Evolutionary conservation across 2,329 filamentous ascomycete genomes (phyloP).

Genomic region (Alternaria sp.): DNA sequence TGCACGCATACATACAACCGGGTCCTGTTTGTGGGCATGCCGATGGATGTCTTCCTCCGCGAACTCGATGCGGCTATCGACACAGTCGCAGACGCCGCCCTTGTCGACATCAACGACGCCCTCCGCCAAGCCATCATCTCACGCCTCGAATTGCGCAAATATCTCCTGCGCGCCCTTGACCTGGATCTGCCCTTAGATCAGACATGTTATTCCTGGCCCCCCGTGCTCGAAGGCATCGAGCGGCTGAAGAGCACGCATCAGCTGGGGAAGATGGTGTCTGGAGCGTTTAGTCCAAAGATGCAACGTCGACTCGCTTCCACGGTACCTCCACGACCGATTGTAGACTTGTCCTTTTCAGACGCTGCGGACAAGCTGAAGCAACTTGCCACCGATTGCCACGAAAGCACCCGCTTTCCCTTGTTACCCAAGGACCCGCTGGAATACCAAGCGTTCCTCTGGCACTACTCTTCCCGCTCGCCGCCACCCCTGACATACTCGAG

Average conservation of each 20-base stretch:
- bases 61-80: slow-evolving; percentile 47
- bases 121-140: slow-evolving; percentile 66
- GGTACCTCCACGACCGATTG: slow-evolving; percentile 90
- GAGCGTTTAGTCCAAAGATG: slow-evolving; percentile 89
- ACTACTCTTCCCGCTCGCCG: slow-evolving; percentile 80
- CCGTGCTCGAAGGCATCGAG: slow-evolving; percentile 56
- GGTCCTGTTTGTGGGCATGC: slow-evolving; percentile 68
- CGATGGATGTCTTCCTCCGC: slow-evolving; percentile 45
- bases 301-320: slow-evolving; percentile 93
- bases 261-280: slow-evolving; percentile 72
- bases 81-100: slow-evolving; percentile 34
- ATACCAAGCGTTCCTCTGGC: slow-evolving; percentile 71
- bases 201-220: slow-evolving; percentile 49
- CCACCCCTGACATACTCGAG: slow-evolving; percentile 86
- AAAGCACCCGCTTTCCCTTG: slow-evolving; percentile 54
- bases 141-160: slow-evolving; percentile 72
- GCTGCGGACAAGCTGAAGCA: slow-evolving; percentile 74
- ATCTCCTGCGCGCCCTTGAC: slow-evolving; percentile 66
- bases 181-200: slow-evolving; percentile 41
- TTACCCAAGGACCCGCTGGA: slow-evolving; percentile 45
- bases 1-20: slow-evolving; percentile 90
- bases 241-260: slow-evolving; percentile 67
- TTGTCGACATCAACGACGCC: slow-evolving; percentile 44
- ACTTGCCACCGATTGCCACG: slow-evolving; percentile 75
- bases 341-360: slow-evolving; percentile 76